phyloP scores from a whole-genome alignment of 78 protist species.

The Dictyostelium intermedium region DNA sequence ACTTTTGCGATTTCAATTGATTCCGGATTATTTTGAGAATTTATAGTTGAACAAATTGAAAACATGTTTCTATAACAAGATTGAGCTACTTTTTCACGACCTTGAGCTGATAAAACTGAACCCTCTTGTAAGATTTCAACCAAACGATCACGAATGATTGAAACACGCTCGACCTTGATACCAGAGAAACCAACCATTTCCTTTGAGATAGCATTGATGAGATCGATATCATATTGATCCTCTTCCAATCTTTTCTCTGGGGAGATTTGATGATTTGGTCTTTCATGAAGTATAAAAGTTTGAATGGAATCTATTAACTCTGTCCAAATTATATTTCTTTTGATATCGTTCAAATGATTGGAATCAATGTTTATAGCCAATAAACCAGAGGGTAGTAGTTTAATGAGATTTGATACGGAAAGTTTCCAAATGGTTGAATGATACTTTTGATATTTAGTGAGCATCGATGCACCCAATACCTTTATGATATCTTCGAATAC shows the following conservation, averaged over 20 bases:
- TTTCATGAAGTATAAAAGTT: slow-evolving; percentile 66
- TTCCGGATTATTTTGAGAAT: not conserved
- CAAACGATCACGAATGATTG: slow-evolving; percentile 58
- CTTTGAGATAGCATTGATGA: slow-evolving; percentile 58
- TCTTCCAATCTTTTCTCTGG: slow-evolving; percentile 62
- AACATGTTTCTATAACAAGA: slow-evolving; percentile 69
- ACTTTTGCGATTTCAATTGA: slow-evolving; percentile 61
- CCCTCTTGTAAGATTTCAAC: slow-evolving; percentile 65
- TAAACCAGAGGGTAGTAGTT: slow-evolving; percentile 36
- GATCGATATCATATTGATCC: slow-evolving; percentile 53
- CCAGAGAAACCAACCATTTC: slow-evolving; percentile 77
- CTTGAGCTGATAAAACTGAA: slow-evolving; percentile 11
- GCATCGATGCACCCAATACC: slow-evolving; percentile 70
- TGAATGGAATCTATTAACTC: slow-evolving; percentile 78
- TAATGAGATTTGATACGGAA: slow-evolving; percentile 52
- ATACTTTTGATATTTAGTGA: slow-evolving; percentile 65
- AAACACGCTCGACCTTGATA: slow-evolving; percentile 65
- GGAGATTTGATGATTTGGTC: slow-evolving; percentile 19
- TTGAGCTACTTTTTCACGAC: slow-evolving; percentile 66
- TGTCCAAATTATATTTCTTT: slow-evolving; percentile 78
- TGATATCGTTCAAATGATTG: slow-evolving; percentile 41
- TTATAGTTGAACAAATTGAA: slow-evolving; percentile 32
- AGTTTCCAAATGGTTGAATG: slow-evolving; percentile 74
- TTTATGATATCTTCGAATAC: slow-evolving; percentile 70
- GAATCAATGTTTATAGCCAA: slow-evolving; percentile 54